Conservation (phyloP, 2,329 filamentous ascomycete species). For the Decorospora gaudefroyi region DNA sequence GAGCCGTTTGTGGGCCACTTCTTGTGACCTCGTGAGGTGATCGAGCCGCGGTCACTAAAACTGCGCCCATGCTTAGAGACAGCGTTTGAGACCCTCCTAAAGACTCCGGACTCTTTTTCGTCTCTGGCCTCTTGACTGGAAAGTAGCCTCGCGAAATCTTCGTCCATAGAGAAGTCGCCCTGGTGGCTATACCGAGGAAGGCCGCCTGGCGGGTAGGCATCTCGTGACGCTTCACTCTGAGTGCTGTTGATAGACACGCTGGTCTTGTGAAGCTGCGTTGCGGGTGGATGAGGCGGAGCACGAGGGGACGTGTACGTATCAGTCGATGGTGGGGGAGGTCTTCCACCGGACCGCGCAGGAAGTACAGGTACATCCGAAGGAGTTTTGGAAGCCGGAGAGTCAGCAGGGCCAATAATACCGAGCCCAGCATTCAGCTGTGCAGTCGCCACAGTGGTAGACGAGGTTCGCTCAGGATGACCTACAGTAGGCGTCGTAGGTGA, state of each 20-base stretch:
- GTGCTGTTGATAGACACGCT: conserved; percentile 53
- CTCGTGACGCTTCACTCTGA: conserved; percentile 48
- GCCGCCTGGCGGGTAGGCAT: conserved; percentile 27
- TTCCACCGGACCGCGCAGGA: conserved; percentile 54
- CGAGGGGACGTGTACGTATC: conserved; percentile 54
- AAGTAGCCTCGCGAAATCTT: conserved; percentile 90
- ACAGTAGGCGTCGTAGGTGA: conserved; percentile 51
- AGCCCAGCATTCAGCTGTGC: conserved; percentile 50
- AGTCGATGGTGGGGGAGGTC: conserved; percentile 48
- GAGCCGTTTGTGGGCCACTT: conserved; percentile 52
- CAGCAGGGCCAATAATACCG: conserved; percentile 50
- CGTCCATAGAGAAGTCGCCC: conserved; percentile 90
- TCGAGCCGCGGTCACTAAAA: conserved; percentile 66
- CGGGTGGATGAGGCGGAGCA: conserved; percentile 51
- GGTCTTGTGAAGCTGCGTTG: conserved; percentile 46
- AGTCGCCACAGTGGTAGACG: conserved; percentile 37
- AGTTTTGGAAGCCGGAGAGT: conserved; percentile 49
- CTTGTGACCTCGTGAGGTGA: conserved; percentile 43
- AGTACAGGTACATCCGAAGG: conserved; percentile 52
- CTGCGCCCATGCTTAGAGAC: conserved; percentile 85
- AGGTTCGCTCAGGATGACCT: conserved; percentile 47
- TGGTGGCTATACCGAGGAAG: conserved; percentile 66
- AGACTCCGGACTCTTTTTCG: conserved; percentile 56
- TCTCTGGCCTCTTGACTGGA: conserved; percentile 67
- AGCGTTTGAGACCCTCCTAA: conserved; percentile 88